Percentiles rank a stretch among this genome's conserved stretches.
phyloP scores from a whole-genome alignment of 148 eudicot species.

The Rhododendron kiyosumense region DNA sequence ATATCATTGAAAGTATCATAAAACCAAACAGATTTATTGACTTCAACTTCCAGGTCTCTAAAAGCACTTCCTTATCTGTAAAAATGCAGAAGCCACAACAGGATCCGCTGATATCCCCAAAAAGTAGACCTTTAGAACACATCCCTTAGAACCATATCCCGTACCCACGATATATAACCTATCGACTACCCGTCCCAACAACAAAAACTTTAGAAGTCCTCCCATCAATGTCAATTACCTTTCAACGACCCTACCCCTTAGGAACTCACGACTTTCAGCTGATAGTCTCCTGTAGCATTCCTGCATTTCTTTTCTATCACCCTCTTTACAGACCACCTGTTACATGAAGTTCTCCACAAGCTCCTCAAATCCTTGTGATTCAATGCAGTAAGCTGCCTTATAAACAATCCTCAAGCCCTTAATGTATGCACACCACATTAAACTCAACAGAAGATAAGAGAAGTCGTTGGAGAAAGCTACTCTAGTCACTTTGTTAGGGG shows the following conservation, averaged over 20 bases:
- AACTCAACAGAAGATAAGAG: not conserved
- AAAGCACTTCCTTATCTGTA: not conserved
- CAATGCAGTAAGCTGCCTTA: not conserved
- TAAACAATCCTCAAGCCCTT: not conserved
- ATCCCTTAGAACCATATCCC: not conserved
- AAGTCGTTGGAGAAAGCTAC: not conserved
- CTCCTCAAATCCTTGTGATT: not conserved
- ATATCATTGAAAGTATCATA: not conserved
- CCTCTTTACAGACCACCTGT: not conserved
- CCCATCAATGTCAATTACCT: not conserved
- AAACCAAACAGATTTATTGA: not conserved
- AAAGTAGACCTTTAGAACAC: not conserved
- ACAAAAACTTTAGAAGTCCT: not conserved
- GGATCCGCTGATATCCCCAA: not conserved
- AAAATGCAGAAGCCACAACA: not conserved
- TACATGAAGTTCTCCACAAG: not conserved
- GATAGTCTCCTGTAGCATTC: not conserved
- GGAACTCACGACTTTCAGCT: not conserved
- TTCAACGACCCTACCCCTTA: not conserved
- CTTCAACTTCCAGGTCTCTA: not conserved
- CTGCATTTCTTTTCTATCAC: not conserved
- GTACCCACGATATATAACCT: not conserved
- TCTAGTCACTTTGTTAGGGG: not conserved
- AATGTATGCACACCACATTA: not conserved
- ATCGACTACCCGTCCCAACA: not conserved